phyloP scores from a whole-genome alignment of 257 asterid species.

The Nicotiana knightiana region DNA sequence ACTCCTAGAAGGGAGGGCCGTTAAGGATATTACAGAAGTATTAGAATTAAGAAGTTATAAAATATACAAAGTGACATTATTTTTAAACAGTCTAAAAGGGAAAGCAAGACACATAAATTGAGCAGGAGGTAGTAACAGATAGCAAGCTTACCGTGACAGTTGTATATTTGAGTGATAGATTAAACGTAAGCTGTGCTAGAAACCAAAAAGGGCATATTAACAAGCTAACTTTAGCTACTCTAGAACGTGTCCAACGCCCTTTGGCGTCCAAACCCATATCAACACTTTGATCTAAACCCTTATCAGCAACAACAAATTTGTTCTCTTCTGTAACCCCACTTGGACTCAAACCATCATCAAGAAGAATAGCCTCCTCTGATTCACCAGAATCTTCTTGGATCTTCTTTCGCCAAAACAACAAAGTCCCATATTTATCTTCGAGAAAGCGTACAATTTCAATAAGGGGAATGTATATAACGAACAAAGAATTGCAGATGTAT shows the following conservation, averaged over 20 bases:
- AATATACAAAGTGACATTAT: too few relatives aligned
- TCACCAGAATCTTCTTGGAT: constrained; percentile 23
- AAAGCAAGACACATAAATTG: neutral
- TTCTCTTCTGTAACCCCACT: constrained; percentile 16
- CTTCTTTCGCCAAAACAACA: constrained; percentile 50
- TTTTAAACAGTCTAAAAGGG: neutral
- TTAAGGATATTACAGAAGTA: too few relatives aligned
- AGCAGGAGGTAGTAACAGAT: neutral
- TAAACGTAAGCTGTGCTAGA: constrained; percentile 87
- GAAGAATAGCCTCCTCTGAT: constrained; percentile 64
- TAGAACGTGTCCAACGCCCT: constrained; percentile 85
- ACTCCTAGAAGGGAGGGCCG: too few relatives aligned
- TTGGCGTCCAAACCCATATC: constrained; percentile 54
- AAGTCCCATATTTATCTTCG: constrained; percentile 61
- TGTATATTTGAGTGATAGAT: constrained; percentile 89
- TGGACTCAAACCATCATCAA: constrained; percentile 21
- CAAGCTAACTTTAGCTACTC: constrained; percentile 86
- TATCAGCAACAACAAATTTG: constrained; percentile 10
- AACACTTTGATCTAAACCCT: constrained; percentile 15
- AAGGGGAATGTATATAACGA: constrained; percentile 71
- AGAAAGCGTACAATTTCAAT: constrained; percentile 67
- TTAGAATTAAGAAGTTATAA: too few relatives aligned
- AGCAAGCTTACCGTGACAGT: constrained; percentile 72
- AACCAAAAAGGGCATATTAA: constrained; percentile 91
- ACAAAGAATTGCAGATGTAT: constrained; percentile 84